Conservation (phyloP, 257 asterid genomes). For the Solanum sitiens region DNA sequence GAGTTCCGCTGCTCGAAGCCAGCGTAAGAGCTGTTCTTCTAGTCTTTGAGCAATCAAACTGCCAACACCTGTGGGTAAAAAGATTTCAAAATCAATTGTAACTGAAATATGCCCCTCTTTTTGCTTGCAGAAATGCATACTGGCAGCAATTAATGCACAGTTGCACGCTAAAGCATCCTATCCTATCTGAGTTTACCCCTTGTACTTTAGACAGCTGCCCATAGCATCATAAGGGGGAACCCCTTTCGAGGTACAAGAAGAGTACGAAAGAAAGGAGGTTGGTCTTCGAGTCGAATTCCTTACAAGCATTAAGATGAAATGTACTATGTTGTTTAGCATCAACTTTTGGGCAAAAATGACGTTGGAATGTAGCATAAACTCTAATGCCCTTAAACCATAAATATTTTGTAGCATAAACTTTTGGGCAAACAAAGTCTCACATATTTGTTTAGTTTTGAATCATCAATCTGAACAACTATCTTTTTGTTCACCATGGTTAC, state of each 20-base stretch:
- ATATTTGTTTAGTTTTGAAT: neutral
- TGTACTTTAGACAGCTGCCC: neutral
- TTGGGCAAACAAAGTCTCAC: neutral
- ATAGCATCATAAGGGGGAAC: neutral
- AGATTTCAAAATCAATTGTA: neutral
- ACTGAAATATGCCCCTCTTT: neutral
- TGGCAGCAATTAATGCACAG: neutral
- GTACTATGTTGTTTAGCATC: neutral
- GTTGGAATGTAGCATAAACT: neutral
- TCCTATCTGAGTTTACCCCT: neutral
- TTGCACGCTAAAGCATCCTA: neutral
- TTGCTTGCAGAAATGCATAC: neutral
- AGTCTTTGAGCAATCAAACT: constrained; percentile 76
- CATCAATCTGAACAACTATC: neutral
- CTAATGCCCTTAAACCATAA: neutral
- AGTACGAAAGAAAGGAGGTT: neutral
- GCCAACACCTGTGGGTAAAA: constrained; percentile 55
- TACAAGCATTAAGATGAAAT: neutral
- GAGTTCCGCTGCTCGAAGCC: constrained; percentile 97
- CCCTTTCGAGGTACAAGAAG: neutral
- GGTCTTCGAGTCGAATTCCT: neutral
- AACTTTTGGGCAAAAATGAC: too few species aligned
- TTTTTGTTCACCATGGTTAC: neutral
- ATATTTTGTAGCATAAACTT: neutral
- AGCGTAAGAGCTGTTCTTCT: constrained; percentile 90